Percentiles rank a stretch among this genome's conserved stretches.
phyloP scores from a whole-genome alignment of 192 early-diverging fungal genomes.

The Linderina pennispora region DNA sequence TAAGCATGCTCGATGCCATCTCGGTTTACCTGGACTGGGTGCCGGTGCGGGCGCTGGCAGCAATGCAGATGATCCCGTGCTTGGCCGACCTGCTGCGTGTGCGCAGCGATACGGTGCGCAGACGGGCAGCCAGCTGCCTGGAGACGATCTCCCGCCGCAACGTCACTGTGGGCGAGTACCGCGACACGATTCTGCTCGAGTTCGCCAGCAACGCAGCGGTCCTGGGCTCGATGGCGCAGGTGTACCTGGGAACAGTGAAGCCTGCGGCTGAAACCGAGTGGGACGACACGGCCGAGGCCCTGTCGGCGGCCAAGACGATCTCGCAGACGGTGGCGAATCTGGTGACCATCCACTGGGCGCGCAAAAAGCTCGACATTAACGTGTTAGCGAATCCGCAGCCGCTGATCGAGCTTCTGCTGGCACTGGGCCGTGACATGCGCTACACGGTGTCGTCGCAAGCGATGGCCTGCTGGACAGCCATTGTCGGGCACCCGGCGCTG shows the following conservation, averaged over 20 bases:
- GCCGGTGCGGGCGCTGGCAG: conserved; percentile 20
- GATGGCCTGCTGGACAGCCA: conserved; percentile 20
- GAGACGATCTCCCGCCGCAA: conserved; percentile 29
- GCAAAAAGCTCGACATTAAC: conserved; percentile 16
- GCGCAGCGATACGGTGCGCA: conserved; percentile 13
- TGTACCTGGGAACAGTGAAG: conserved; percentile 11
- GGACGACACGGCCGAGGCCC: conserved; percentile 21
- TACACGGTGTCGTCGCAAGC: conserved; percentile 21
- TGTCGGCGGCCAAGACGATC: conserved; percentile 10
- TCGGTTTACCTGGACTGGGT: conserved; percentile 34
- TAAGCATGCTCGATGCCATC: conserved; percentile 9
- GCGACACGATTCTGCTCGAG: conserved; percentile 22
- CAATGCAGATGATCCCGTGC: conserved; percentile 10
- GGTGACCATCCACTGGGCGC: conserved; percentile 35
- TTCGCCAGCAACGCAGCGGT: conserved; percentile 13
- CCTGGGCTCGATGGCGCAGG: conserved; percentile 6
- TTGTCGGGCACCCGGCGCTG: conserved; percentile 19
- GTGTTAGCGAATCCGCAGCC: conserved; percentile 1
- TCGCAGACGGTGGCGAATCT: conserved; percentile 9
- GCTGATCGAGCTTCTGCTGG: conserved; percentile 24
- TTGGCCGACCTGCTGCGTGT: conserved; percentile 13
- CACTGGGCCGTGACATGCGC: conserved; percentile 16
- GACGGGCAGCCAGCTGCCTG: conserved; percentile 9
- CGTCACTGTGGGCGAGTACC: conserved; percentile 13
- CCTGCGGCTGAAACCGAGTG: conserved; percentile 3